Evolutionary conservation across 169 alveolate genomes (phyloP).

Genomic region (Plasmodium inui): DNA sequence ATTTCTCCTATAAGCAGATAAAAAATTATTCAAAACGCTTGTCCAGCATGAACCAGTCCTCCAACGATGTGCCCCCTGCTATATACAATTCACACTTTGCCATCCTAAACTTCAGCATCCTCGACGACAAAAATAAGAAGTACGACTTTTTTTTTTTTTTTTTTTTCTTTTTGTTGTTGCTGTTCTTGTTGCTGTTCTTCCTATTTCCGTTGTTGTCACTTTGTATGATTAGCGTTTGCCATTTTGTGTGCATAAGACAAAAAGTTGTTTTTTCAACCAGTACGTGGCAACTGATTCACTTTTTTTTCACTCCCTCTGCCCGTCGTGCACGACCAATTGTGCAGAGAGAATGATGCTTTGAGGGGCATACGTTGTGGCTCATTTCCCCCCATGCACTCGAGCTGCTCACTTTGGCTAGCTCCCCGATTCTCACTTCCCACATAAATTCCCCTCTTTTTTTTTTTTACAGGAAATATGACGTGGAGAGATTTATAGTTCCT

Average conservation of each 20-base stretch:
- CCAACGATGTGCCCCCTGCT: background rate
- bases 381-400: background rate
- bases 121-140: conserved; percentile 72
- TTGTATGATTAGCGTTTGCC: background rate
- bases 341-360: background rate
- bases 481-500: conserved; percentile 72
- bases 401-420: background rate
- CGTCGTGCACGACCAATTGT: background rate
- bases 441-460: conserved; percentile 7
- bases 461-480: conserved; percentile 64
- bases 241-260: background rate
- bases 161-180: background rate
- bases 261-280: too few species aligned
- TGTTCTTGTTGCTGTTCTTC: too few species aligned
- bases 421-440: background rate
- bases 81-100: conserved; percentile 32
- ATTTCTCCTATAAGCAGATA: conserved; percentile 30
- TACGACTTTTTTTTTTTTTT: background rate
- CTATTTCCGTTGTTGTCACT: background rate
- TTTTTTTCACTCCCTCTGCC: background rate
- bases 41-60: conserved; percentile 11
- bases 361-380: background rate
- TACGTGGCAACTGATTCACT: background rate
- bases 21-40: conserved; percentile 28
- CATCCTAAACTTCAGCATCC: conserved; percentile 56